Conservation (phyloP, 2,329 filamentous ascomycete genomes). For the Trichoderma arundinaceum region DNA sequence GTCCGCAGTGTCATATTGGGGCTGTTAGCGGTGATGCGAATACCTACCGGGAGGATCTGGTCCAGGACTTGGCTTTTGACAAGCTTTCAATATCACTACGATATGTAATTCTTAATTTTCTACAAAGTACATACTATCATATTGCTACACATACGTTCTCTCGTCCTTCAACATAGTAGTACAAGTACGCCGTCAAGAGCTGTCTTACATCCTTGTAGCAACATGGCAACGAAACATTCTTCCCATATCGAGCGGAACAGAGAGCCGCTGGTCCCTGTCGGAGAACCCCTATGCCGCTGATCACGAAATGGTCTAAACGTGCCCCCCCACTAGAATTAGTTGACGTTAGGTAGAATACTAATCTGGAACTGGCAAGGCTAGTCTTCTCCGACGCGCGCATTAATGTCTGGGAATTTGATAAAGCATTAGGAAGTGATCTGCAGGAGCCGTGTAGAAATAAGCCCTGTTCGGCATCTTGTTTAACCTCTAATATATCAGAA, state of each 20-base stretch:
- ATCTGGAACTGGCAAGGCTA: background rate
- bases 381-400: background rate
- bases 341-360: background rate
- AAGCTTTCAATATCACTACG: no score
- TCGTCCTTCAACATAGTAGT: no score
- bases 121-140: background rate
- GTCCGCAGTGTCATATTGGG: background rate
- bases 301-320: background rate
- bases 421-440: slow-evolving; percentile 10
- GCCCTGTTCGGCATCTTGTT: background rate
- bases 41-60: no score
- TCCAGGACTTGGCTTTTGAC: no score
- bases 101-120: background rate
- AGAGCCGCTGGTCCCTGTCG: background rate
- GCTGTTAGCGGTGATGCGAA: no score
- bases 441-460: slow-evolving; percentile 9
- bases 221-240: slow-evolving; percentile 10
- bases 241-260: background rate
- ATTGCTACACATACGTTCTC: background rate
- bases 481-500: background rate
- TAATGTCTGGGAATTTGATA: background rate
- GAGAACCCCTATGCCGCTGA: background rate
- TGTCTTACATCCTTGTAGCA: background rate
- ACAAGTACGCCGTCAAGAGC: background rate
- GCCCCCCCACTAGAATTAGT: background rate